Evolutionary conservation across 768 basidiomycete genomes (phyloP), one percentile per base, ranked within the genome.

Genomic region (Tricholoma sp.): DNA sequence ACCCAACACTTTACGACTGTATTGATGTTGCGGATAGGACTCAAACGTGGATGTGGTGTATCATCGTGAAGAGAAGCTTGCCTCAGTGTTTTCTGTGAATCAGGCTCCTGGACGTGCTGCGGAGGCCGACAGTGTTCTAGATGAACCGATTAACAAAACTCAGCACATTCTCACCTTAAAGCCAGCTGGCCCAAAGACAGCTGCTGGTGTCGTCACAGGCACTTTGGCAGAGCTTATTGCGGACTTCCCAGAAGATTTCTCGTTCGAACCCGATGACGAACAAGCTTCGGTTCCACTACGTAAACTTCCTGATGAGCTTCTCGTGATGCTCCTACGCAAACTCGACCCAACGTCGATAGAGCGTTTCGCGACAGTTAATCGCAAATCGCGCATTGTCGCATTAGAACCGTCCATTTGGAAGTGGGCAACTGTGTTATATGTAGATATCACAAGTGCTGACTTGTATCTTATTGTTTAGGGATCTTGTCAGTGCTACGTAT

Each of bases 381-480:
- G 87, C 56, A 92, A 86, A 65, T 87, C 89, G 4, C 80, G 93
- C 41, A 64, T 91, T 8, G 61, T 95, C 18, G 85, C 83, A 9
- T 71, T 92, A 52, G 89, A 91, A 59, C 71, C 79, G 18, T 74
- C 75, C 3, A 80, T 92, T 55, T 94, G 92, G 92, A 88, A 84
- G 91, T 89, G 61, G 50, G 78, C 22, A 39, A 46, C 32, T 35
- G 2, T 37, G 43, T 27, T n/a, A 31, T 45, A 41, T 55, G 39
- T 10, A 19, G 21, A 45, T 29, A 27, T 49, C 16, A 29, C 5
- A 5, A 19, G n/a, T 31, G 29, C 47, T 22, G 43, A 56, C 3
- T 14, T 57, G 31, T 34, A 55, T 39, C 29, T 52, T 43, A 50
- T 37, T 52, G 54, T 16, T n/a, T 56, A 93, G 91, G 66, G 74